Base-by-base conservation (phyloP, 106 monocot species). In the Platanthera guangdongensis region DNA sequence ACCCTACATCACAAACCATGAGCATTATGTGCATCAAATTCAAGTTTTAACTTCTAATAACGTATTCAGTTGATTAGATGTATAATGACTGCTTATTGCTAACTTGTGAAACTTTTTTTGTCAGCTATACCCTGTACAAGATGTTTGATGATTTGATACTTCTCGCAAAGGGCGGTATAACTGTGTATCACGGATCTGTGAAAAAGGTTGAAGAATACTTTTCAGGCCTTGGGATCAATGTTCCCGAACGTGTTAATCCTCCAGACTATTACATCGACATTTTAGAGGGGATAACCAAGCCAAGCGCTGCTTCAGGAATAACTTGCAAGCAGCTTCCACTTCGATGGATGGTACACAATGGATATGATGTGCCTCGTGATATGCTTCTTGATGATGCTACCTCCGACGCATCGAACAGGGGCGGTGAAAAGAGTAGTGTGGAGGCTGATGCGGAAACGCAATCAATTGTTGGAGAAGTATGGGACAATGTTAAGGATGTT, bases 121-220 rank as follows among this genome's bases (percentile, higher is more conserved):
- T 62, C 92, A 95, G 96, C 78, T 97, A 97, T 78, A 76, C 93
- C 28, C 86, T 97, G 80, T 97, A 82, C 89, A 93, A 82, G 82
- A 93, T 97, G 96, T 97, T 97, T 80, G 93, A 93, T 78, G 96
- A 97, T 83, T 76, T 97, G 77, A 89, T 97, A 79, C 90, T 97
- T 83, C 81, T 97, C 22, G 96, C 96, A 30, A 93, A 97, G 82
- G 96, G 96, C 73, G 96, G 93, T 46, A 57, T 90, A 18, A 93
- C 88, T 51, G 95, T 85, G 3, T 96, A 93, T 79, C 92, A 93
- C 77, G 95, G 96, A 77, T 82, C 96, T 8, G 91, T 93, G 22
- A 93, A 91, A 70, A 86, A 87, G 76, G 91, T 91, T 19, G 96
- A 97, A 85, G 93, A 93, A 68, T 97, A 97, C 75, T 97, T 93